A percentile compares a stretch with the other conserved stretches of the same genome.
These are phyloP conservation scores for Rhynchospora pubera DNA, from an alignment of 176 grass and related monocot species.

Conservation along the genomic window DNA sequence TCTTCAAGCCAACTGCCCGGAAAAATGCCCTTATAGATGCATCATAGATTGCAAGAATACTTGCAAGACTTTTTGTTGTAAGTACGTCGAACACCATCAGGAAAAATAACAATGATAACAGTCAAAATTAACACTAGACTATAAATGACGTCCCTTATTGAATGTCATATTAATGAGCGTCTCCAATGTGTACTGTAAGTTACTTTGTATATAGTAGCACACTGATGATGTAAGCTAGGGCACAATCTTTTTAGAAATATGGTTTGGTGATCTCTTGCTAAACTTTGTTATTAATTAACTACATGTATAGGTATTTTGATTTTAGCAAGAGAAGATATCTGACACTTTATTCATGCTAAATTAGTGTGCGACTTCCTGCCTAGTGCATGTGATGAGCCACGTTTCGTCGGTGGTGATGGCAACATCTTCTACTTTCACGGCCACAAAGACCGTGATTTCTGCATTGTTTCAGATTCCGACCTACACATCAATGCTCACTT, in stretches of 20 bases:
- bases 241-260: background rate
- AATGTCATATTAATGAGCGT: background rate
- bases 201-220: background rate
- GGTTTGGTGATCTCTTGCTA: background rate
- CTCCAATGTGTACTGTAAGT: background rate
- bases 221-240: background rate
- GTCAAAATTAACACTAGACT: background rate
- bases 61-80: background rate
- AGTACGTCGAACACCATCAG: background rate
- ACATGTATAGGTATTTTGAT: too few relatives aligned
- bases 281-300: too few relatives aligned
- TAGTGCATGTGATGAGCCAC: background rate
- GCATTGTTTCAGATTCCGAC: background rate
- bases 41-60: background rate
- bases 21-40: background rate
- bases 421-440: conserved; percentile 5
- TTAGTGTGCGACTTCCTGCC: background rate
- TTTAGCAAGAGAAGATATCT: background rate
- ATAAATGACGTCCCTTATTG: background rate
- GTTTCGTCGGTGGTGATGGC: background rate
- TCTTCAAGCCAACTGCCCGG: background rate
- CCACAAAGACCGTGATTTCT: background rate
- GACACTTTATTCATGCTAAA: background rate
- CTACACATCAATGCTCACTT: background rate
- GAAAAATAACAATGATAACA: too few relatives aligned